Conservation (phyloP, 2,329 filamentous ascomycete genomes). For the Penicillium glabrum region DNA sequence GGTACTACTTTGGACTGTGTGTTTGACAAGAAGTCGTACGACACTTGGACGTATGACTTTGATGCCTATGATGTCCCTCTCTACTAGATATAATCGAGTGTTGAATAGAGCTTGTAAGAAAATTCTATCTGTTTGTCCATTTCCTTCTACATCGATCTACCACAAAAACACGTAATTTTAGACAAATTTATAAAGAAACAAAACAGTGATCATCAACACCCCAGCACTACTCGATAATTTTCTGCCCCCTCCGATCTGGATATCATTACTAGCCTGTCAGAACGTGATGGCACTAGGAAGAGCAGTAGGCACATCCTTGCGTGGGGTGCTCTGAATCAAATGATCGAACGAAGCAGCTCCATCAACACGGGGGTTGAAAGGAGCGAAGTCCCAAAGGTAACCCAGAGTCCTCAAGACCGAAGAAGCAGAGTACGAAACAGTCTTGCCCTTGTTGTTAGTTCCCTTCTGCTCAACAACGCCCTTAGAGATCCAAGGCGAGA, state of each 20-base stretch:
- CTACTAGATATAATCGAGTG: not conserved
- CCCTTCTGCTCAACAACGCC: conserved; percentile 30
- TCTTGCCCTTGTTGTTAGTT: conserved; percentile 13
- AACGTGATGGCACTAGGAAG: not conserved
- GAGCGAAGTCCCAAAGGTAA: conserved; percentile 32
- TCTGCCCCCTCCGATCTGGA: not conserved
- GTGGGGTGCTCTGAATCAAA: conserved; percentile 13
- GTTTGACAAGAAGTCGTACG: not conserved
- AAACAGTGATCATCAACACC: not conserved
- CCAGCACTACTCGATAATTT: not conserved
- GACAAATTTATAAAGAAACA: not conserved
- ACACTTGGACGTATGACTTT: not conserved
- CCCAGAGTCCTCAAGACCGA: conserved; percentile 28
- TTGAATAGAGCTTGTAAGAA: no score
- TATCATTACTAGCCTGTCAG: not conserved
- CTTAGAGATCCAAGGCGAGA: conserved; percentile 30
- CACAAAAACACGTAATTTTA: not conserved
- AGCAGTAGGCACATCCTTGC: not conserved
- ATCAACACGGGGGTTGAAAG: conserved; percentile 28
- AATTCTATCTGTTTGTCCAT: no score
- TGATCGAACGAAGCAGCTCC: conserved; percentile 29
- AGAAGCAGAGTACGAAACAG: conserved; percentile 24
- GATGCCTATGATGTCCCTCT: not conserved
- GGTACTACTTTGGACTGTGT: not conserved
- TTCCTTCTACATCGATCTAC: no score